A percentile compares a stretch with the other conserved stretches of the same genome.
phyloP scores from a whole-genome alignment of 2,329 filamentous ascomycete species.

The Teratosphaeria destructans region DNA sequence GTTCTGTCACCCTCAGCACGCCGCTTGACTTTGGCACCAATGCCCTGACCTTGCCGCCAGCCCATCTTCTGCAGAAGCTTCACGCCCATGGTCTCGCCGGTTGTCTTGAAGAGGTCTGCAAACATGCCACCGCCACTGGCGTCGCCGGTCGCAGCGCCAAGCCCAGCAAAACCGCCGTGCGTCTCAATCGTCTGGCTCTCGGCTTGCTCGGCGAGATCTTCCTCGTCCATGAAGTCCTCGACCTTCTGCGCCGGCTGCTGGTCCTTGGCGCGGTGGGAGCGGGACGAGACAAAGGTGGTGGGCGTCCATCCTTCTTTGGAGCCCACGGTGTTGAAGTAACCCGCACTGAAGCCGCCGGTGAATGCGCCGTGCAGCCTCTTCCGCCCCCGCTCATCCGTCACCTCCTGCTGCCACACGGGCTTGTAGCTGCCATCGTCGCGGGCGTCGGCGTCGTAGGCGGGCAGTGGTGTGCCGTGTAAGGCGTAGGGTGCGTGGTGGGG shows the following conservation, averaged over 20 bases:
- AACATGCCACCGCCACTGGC: slow-evolving; percentile 41
- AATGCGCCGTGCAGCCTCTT: slow-evolving; percentile 93
- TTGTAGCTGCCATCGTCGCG: slow-evolving; percentile 88
- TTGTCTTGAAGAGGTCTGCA: slow-evolving; percentile 39
- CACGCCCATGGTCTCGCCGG: slow-evolving; percentile 66
- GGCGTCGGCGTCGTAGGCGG: slow-evolving; percentile 60
- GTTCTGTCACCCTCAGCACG: slow-evolving; percentile 56
- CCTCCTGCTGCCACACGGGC: slow-evolving; percentile 97
- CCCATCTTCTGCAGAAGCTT: slow-evolving; percentile 86
- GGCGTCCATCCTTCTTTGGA: slow-evolving; percentile 98
- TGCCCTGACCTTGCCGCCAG: slow-evolving; percentile 87
- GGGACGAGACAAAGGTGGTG: slow-evolving; percentile 82
- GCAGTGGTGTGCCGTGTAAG: slow-evolving; percentile 74
- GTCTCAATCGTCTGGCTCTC: slow-evolving; percentile 69
- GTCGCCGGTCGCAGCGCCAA: slow-evolving; percentile 49
- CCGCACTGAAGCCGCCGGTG: slow-evolving; percentile 91
- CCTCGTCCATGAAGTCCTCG: slow-evolving; percentile 97
- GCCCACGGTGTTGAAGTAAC: slow-evolving; percentile 97
- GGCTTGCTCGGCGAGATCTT: slow-evolving; percentile 79
- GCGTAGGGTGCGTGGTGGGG: slow-evolving; percentile 60
- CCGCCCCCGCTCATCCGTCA: slow-evolving; percentile 80
- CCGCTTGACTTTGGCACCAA: slow-evolving; percentile 76
- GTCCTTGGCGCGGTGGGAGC: slow-evolving; percentile 65
- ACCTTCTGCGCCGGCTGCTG: slow-evolving; percentile 55
- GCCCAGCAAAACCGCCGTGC: slow-evolving; percentile 57